A percentile compares a stretch with the other conserved stretches of the same genome.
Conservation (phyloP, 495 filamentous ascomycete genomes). For the Elasticomyces elasticus region DNA sequence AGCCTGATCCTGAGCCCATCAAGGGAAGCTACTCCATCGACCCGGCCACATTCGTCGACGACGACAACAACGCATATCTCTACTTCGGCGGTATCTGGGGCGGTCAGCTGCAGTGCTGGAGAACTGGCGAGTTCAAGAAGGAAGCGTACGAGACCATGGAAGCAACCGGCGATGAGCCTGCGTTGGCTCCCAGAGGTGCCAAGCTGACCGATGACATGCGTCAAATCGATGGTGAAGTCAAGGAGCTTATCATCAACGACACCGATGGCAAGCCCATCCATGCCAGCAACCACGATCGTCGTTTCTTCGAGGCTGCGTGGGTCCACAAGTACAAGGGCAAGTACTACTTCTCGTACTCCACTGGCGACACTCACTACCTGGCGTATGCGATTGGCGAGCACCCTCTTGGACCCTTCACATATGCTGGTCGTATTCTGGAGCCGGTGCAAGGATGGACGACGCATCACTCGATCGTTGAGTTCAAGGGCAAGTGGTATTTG, state of each 20-base stretch:
- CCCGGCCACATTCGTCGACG: conserved; percentile 54
- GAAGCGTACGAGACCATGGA: conserved; percentile 41
- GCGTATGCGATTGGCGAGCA: conserved; percentile 50
- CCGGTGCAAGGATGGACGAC: conserved; percentile 71
- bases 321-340: conserved; percentile 54
- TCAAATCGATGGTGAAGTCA: conserved; percentile 40
- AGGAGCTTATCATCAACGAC: conserved; percentile 48
- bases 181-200: conserved; percentile 53
- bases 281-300: conserved; percentile 57
- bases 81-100: conserved; percentile 66
- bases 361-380: conserved; percentile 64
- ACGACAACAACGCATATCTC: conserved; percentile 49
- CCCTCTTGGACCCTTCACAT: conserved; percentile 61
- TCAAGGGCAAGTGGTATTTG: conserved; percentile 56
- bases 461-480: conserved; percentile 68
- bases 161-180: conserved; percentile 40
- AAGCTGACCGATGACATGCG: conserved; percentile 53
- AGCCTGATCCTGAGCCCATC: conserved; percentile 47
- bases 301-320: conserved; percentile 76
- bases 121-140: conserved; percentile 40
- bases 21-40: conserved; percentile 53
- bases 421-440: conserved; percentile 58
- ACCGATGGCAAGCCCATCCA: conserved; percentile 46
- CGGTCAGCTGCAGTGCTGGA: conserved; percentile 55
- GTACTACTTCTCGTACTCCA: conserved; percentile 71